phyloP scores from a whole-genome alignment of 2,329 filamentous ascomycete genomes.

The Elsinoe arachidis region DNA sequence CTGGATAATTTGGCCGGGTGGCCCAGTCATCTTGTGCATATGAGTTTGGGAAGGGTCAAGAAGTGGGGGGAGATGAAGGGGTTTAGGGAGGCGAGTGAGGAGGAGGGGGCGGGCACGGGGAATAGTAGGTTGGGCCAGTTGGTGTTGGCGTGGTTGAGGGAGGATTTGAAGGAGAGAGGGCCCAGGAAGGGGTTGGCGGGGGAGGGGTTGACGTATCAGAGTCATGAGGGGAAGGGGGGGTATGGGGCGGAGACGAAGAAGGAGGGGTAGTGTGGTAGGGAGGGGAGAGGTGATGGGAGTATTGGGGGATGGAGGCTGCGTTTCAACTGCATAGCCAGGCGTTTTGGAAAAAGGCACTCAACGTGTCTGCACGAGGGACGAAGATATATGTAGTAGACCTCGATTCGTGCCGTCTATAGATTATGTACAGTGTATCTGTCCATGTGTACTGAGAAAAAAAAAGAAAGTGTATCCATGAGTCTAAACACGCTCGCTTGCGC shows the following conservation, averaged over 20 bases:
- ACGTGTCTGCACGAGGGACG: not conserved
- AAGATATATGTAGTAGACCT: not conserved
- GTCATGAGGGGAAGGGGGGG: conserved; percentile 51
- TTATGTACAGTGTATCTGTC: conserved; percentile 2
- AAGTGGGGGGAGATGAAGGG: conserved; percentile 69
- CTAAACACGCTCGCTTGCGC: conserved; percentile 4
- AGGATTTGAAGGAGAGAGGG: conserved; percentile 70
- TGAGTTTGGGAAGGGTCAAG: conserved; percentile 81
- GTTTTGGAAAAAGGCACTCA: conserved; percentile 7
- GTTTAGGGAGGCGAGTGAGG: conserved; percentile 50
- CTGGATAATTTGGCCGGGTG: conserved; percentile 88
- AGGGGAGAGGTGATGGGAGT: not conserved
- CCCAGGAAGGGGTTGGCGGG: conserved; percentile 56
- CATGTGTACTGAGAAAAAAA: not conserved
- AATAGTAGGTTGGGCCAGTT: conserved; percentile 82
- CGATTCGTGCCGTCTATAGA: not conserved
- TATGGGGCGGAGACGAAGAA: conserved; percentile 51
- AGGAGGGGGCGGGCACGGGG: conserved; percentile 46
- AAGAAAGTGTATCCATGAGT: not conserved
- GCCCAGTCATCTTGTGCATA: conserved; percentile 93
- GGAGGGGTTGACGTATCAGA: conserved; percentile 58
- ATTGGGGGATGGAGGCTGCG: not conserved
- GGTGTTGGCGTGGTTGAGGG: conserved; percentile 76
- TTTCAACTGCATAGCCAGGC: conserved; percentile 13
- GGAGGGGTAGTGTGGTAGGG: not conserved